Percentiles rank a stretch among this genome's conserved stretches.
Evolutionary conservation across 192 early-diverging fungal genomes (phyloP).

Genomic region (Diversispora eburnea): DNA sequence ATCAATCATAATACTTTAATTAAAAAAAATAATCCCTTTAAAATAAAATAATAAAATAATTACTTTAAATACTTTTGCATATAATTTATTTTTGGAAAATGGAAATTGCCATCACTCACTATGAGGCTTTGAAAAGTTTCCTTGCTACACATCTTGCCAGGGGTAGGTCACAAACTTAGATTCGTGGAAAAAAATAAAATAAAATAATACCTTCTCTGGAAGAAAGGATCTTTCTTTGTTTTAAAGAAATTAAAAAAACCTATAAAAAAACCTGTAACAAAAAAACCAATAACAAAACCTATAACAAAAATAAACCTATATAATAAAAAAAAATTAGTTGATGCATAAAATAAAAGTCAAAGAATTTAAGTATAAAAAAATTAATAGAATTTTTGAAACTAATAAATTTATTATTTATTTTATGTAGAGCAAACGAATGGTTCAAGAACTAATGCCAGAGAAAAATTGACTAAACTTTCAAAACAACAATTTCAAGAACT

Average conservation of each 20-base stretch:
- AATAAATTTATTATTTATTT: neutral
- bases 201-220: neutral
- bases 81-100: neutral
- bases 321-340: neutral
- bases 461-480: conserved; percentile 76
- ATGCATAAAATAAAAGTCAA: neutral
- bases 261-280: too few species aligned
- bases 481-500: conserved; percentile 90
- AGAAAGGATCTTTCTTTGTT: neutral
- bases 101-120: conserved; percentile 51
- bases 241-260: too few species aligned
- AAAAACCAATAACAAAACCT: too few species aligned
- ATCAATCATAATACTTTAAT: too few species aligned
- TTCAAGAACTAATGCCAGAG: conserved; percentile 51
- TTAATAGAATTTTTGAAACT: neutral
- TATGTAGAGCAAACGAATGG: conserved; percentile 41
- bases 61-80: too few species aligned
- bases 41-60: too few species aligned
- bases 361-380: neutral
- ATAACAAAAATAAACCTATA: neutral
- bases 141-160: conserved; percentile 46
- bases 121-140: conserved; percentile 49
- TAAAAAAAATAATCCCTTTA: too few species aligned
- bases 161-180: conserved; percentile 27
- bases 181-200: neutral